These are phyloP conservation scores for Trichoderma hamatum DNA, from an alignment of 2,329 filamentous ascomycete species.

Conservation along the genomic window DNA sequence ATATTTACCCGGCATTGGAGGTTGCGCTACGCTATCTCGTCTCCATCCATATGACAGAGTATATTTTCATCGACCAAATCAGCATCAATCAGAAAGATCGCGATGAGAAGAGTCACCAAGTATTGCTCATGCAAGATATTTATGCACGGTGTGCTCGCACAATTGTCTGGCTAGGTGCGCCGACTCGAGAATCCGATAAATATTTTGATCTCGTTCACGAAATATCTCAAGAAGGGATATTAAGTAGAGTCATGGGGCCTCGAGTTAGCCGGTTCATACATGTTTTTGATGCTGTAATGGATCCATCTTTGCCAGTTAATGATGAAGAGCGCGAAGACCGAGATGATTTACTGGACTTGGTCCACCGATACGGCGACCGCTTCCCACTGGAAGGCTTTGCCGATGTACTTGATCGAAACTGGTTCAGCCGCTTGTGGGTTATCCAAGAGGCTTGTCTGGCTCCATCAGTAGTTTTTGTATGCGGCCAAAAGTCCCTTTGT, in stretches of 20 bases:
- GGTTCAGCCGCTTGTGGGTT: constrained; percentile 42
- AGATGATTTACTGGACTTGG: constrained; percentile 35
- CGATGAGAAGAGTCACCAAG: constrained; percentile 35
- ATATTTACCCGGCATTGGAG: constrained; percentile 38
- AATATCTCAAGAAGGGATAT: constrained; percentile 31
- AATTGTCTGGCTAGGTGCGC: constrained; percentile 38
- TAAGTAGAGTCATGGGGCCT: constrained; percentile 34
- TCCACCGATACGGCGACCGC: constrained; percentile 30
- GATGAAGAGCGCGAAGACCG: constrained; percentile 33
- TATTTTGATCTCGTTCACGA: constrained; percentile 31
- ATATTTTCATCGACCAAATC: constrained; percentile 40
- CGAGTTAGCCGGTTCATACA: constrained; percentile 31
- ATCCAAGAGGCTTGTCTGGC: constrained; percentile 41
- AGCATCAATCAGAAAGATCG: constrained; percentile 38
- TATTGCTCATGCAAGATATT: constrained; percentile 38
- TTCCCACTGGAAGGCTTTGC: constrained; percentile 36
- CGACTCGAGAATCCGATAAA: constrained; percentile 30
- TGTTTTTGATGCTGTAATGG: constrained; percentile 39
- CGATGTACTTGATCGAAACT: constrained; percentile 36
- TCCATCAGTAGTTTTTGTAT: constrained; percentile 33
- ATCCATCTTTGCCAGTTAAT: constrained; percentile 30
- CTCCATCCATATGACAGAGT: constrained; percentile 7
- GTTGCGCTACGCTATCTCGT: constrained; percentile 34
- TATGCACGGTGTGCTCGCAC: constrained; percentile 33
- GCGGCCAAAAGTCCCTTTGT: constrained; percentile 34